A percentile compares a stretch with the other conserved stretches of the same genome.
These are phyloP conservation scores for Daldinia bambusicola DNA, from an alignment of 495 filamentous ascomycete genomes.

Conservation along the genomic window DNA sequence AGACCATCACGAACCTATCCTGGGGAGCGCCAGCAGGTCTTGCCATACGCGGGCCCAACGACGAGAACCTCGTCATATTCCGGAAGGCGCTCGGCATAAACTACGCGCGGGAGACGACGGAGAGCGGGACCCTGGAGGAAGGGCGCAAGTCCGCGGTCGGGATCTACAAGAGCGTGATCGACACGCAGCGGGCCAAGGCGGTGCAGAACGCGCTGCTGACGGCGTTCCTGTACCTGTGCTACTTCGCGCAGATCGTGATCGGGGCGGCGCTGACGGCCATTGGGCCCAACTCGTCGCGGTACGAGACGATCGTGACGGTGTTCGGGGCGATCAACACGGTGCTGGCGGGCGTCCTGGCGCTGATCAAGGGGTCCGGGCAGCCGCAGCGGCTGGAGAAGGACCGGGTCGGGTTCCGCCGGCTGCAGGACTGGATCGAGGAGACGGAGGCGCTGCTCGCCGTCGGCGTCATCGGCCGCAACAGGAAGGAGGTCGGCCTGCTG, in stretches of 20 bases:
- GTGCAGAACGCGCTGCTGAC: conserved; percentile 43
- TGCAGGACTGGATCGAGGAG: conserved; percentile 56
- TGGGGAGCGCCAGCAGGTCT: conserved; percentile 58
- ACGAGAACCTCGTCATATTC: conserved; percentile 59
- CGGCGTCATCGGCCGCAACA: conserved; percentile 57
- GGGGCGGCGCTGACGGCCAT: conserved; percentile 59
- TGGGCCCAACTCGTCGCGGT: conserved; percentile 53
- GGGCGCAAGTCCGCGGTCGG: conserved; percentile 52
- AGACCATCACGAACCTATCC: conserved; percentile 38
- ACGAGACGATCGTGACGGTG: conserved; percentile 54
- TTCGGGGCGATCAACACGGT: conserved; percentile 62
- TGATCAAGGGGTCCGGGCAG: conserved; percentile 58
- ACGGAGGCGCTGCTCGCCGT: conserved; percentile 48
- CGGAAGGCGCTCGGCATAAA: conserved; percentile 58
- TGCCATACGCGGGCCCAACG: conserved; percentile 51
- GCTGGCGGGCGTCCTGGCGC: conserved; percentile 60
- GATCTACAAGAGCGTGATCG: conserved; percentile 51
- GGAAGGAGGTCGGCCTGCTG: conserved; percentile 56
- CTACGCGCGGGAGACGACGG: conserved; percentile 29
- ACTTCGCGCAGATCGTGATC: conserved; percentile 58
- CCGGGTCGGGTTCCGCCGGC: conserved; percentile 53
- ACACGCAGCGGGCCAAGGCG: conserved; percentile 45
- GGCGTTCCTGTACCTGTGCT: conserved; percentile 50
- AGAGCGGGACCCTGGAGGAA: conserved; percentile 52
- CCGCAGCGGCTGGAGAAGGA: conserved; percentile 56